Evolutionary conservation across 805 yeast species (phyloP), one percentile per base, ranked within the genome.

Genomic region (Kuraishia floccosa): DNA sequence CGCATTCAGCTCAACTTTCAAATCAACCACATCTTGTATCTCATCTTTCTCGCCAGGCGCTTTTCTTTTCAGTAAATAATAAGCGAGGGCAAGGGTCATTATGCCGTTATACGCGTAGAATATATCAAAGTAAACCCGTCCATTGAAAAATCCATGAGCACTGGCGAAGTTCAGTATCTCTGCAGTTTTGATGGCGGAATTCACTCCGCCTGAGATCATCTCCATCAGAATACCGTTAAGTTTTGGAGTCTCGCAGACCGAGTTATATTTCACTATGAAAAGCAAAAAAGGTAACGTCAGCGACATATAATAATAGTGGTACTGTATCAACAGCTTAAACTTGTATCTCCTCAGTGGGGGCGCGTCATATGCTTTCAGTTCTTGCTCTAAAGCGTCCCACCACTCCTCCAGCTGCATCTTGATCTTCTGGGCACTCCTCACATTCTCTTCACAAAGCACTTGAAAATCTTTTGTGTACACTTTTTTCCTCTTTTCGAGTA

Each of bases 251-350:
- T 46, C 52, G 25, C 47, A 60, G 14, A 58, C 60, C n/a, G n/a
- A n/a, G 34, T 49, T 52, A n/a, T n/a, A n/a, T n/a, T n/a, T n/a
- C 11, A 51, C 58, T 24, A 61, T 55, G 38, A 59, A 55, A 29
- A 64, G 42, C 34, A 63, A 46, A 43, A 61, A 56, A 2, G 72
- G 71, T 23, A 65, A 42, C 3, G 66, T 57, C 22, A 66, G 39
- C 1, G 63, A 52, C 9, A 63, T 56, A 35, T 53, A 50, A 38
- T 60, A 59, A 39, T 56, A 61, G 34, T 65, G 58, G 42, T 51
- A 63, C 29, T 57, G 59, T 27, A 60, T 47, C 24, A 57, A 58
- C 19, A 66, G 37, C 32, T 61, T 64, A 27, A 61, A 54, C 33
- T 63, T 64, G 41, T 54, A 63, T 19, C 65, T 47, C 33, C 52